Evolutionary conservation across 2,329 filamentous ascomycete genomes (phyloP).

Genomic region (Dothistroma pini): DNA sequence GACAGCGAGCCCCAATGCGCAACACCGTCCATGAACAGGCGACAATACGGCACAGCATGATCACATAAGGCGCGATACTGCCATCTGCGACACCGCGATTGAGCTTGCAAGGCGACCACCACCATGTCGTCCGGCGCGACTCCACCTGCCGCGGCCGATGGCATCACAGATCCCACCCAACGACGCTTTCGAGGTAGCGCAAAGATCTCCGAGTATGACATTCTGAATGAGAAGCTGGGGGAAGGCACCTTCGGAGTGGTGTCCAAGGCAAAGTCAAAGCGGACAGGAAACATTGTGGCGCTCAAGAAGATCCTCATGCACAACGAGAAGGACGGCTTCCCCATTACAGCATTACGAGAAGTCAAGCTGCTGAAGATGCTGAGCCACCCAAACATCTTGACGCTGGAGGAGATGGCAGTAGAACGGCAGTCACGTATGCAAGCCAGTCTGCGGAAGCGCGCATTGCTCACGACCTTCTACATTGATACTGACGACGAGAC

Average conservation of each 20-base stretch:
- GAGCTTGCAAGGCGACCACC: not conserved
- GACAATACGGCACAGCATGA: not conserved
- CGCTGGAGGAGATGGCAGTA: constrained; percentile 92
- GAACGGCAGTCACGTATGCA: constrained; percentile 72
- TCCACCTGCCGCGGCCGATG: constrained; percentile 34
- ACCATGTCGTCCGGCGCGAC: constrained; percentile 48
- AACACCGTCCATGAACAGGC: not conserved
- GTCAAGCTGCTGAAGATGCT: constrained; percentile 96
- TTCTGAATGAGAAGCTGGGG: constrained; percentile 72
- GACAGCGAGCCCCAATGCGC: constrained; percentile 8
- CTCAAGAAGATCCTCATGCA: constrained; percentile 99
- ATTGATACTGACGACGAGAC: constrained; percentile 10
- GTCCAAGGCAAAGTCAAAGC: constrained; percentile 77
- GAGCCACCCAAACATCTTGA: constrained; percentile 84
- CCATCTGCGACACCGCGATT: not conserved
- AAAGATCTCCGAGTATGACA: constrained; percentile 72
- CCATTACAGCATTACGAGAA: constrained; percentile 95
- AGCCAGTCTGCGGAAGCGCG: constrained; percentile 1
- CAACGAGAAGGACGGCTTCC: constrained; percentile 98
- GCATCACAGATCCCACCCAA: constrained; percentile 47
- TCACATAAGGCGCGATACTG: not conserved
- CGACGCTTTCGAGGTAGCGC: constrained; percentile 78
- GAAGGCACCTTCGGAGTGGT: constrained; percentile 98
- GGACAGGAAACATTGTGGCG: constrained; percentile 71
- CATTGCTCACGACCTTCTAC: constrained; percentile 4